A percentile compares a stretch with the other conserved stretches of the same genome.
Conservation (phyloP, 208 protist species). For the Acanthamoeba culbertsoni region DNA sequence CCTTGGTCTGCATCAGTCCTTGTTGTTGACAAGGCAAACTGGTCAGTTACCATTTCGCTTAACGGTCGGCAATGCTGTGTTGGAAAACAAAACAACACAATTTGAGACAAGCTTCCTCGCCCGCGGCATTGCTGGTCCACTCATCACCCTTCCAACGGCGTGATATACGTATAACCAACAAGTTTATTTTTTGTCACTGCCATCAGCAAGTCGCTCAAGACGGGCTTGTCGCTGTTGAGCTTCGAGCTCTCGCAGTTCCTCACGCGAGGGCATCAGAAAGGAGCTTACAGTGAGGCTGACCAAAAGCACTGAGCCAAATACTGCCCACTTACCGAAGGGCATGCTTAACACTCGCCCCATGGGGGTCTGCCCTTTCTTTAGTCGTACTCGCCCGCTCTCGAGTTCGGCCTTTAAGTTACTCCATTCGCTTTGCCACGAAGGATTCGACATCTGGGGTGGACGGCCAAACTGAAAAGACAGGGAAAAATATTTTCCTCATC, state of each 20-base stretch:
- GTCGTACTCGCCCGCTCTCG: not conserved
- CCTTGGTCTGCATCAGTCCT: too few species aligned
- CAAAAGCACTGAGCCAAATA: not conserved
- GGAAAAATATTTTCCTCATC: not conserved
- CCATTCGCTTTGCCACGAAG: not conserved
- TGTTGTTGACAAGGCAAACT: too few species aligned
- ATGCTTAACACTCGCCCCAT: not conserved
- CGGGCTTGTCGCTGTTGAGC: not conserved
- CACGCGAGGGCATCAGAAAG: not conserved
- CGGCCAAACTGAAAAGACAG: too few species aligned
- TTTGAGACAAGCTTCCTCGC: too few species aligned
- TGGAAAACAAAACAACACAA: too few species aligned
- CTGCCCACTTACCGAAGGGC: not conserved
- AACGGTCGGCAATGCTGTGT: too few species aligned
- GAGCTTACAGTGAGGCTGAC: not conserved
- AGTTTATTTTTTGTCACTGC: too few species aligned
- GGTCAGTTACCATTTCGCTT: too few species aligned
- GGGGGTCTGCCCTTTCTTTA: not conserved
- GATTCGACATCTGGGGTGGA: not conserved
- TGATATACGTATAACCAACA: too few species aligned
- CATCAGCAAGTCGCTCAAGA: not conserved
- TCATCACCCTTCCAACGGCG: too few species aligned
- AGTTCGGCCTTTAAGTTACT: not conserved
- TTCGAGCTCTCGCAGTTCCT: not conserved
- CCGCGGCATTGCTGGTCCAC: too few species aligned